Evolutionary conservation across 345 rosid species (phyloP), one percentile per base, ranked within the genome.

Genomic region (Eucalyptus paniculata): DNA sequence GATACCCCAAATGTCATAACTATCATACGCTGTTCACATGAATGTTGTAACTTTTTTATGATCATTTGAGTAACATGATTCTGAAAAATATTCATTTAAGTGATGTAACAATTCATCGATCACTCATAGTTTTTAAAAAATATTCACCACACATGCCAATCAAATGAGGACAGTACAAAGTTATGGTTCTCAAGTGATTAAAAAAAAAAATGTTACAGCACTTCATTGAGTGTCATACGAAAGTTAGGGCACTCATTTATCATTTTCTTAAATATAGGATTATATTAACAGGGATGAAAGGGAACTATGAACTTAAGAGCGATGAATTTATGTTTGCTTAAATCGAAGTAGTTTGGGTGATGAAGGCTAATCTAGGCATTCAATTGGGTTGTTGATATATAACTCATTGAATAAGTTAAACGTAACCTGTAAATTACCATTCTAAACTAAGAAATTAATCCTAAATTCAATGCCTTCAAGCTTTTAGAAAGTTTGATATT

Each of bases 11-110:
- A 2, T 34, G 42, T 69, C 24, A 34, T 69, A 69, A 69, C 23
- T 69, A 4, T 5, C 4, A 9, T 69, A 32, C 0, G 7, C 12
- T 3, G 4, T 6, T 34, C 12, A 34, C 12, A 10, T 69, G 3
- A 69, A 37, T 34, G 7, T 9, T 11, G 12, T 69, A 32, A 69
- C 24, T 18, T 34, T 69, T n/a, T 67, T 69, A 14, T 65, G 5
- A 17, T 34, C 7, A 34, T 0, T 69, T 34, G 13, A 34, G 44
- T 18, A 7, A 17, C 24, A 18, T 69, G 7, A 34, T 34, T 34
- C 24, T 69, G 3, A 17, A 69, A 32, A 18, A 69, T 28, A 0
- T 17, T 69, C 42, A 8, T 34, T 34, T 69, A 28, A 60, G 69
- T 60, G 17, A 26, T 28, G 16, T 28, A 12, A 60, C 32, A 1